A percentile compares a stretch with the other conserved stretches of the same genome.
Evolutionary conservation across 495 filamentous ascomycete genomes (phyloP).

Genomic region (Pyrenula massariospora): DNA sequence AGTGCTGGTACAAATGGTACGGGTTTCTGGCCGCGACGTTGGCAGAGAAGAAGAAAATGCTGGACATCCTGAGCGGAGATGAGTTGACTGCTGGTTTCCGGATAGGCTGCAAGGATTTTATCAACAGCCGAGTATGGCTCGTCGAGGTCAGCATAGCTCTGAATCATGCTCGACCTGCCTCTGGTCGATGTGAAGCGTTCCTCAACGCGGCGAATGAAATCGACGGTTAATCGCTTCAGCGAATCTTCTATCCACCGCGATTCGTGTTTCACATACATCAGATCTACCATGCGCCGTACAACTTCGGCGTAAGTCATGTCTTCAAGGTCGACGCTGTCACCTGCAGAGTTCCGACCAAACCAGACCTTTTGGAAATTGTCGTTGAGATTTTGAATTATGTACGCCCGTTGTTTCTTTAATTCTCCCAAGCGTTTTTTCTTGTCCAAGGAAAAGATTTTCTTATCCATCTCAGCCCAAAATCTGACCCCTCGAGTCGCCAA

Average conservation of each 20-base stretch:
- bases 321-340: slow-evolving; percentile 82
- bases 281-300: slow-evolving; percentile 82
- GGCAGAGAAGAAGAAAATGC: slow-evolving; percentile 88
- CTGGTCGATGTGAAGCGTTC: slow-evolving; percentile 66
- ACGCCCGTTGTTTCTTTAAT: slow-evolving; percentile 80
- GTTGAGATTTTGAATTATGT: slow-evolving; percentile 97
- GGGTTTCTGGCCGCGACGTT: slow-evolving; percentile 87
- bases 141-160: slow-evolving; percentile 79
- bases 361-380: slow-evolving; percentile 98
- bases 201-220: slow-evolving; percentile 92
- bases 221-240: slow-evolving; percentile 68
- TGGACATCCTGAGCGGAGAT: slow-evolving; percentile 97
- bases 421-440: slow-evolving; percentile 88
- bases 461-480: slow-evolving; percentile 97
- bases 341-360: slow-evolving; percentile 82
- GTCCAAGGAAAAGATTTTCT: slow-evolving; percentile 92
- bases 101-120: slow-evolving; percentile 68
- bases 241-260: slow-evolving; percentile 87
- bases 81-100: slow-evolving; percentile 74
- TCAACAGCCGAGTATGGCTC: slow-evolving; percentile 68
- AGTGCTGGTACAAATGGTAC: slow-evolving; percentile 88
- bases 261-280: slow-evolving; percentile 94
- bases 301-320: slow-evolving; percentile 98
- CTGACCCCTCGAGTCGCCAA: slow-evolving; percentile 86
- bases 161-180: slow-evolving; percentile 65